phyloP scores from a whole-genome alignment of 1,284 basidiomycete genomes.

The Ceratobasidium sp. region DNA sequence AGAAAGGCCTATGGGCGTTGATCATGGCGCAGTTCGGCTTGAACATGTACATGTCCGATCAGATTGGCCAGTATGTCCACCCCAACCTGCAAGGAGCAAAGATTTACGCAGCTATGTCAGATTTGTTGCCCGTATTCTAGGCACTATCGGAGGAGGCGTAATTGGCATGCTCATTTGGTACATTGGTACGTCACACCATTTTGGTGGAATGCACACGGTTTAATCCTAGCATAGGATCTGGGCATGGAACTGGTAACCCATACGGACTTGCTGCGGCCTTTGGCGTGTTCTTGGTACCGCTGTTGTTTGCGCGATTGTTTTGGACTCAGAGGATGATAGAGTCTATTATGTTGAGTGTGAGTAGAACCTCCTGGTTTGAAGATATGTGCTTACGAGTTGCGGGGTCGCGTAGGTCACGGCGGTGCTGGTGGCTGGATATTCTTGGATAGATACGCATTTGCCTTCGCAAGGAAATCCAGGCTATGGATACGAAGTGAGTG shows the following conservation, averaged over 20 bases:
- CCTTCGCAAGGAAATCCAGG: conserved; percentile 61
- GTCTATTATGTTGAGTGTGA: conserved; percentile 56
- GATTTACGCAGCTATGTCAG: conserved; percentile 47
- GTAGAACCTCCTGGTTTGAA: conserved; percentile 41
- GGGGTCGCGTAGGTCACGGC: conserved; percentile 56
- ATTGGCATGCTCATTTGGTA: conserved; percentile 70
- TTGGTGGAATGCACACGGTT: not conserved
- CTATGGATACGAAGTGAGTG: conserved; percentile 53
- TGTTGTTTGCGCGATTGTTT: conserved; percentile 65
- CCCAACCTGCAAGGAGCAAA: not conserved
- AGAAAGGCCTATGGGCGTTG: conserved; percentile 66
- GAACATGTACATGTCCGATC: conserved; percentile 70
- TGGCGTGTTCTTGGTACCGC: conserved; percentile 63
- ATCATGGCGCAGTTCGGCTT: conserved; percentile 75
- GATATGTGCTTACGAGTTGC: not conserved
- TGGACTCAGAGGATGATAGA: conserved; percentile 59
- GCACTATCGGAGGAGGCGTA: conserved; percentile 59
- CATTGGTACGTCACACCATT: conserved; percentile 54
- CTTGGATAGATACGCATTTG: conserved; percentile 69
- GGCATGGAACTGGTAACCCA: conserved; percentile 63
- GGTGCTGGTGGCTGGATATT: conserved; percentile 65
- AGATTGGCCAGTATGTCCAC: conserved; percentile 61
- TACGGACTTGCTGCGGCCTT: conserved; percentile 67
- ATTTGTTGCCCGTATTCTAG: conserved; percentile 61
- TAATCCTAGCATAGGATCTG: conserved; percentile 56